Evolutionary conservation across 805 yeast species (phyloP), one percentile per base, ranked within the genome.

Genomic region (Schizosaccharomyces lindneri): DNA sequence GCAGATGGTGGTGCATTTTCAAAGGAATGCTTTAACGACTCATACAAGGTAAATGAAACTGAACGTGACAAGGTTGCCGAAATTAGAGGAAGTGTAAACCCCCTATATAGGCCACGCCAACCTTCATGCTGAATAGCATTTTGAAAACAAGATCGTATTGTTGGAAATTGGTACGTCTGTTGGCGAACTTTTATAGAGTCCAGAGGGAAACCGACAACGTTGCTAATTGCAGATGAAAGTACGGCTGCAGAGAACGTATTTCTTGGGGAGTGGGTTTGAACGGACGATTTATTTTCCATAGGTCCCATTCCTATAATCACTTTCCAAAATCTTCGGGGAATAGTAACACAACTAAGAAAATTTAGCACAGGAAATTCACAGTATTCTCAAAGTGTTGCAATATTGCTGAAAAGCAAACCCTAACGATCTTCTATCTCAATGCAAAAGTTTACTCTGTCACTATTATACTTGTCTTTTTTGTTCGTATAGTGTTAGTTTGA

Each of bases 161-260:
- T 76, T 17, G 73, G 72, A 71, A 80, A 86, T 62, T 78, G 75
- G 65, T 85, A 83, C 0, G 94, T 84, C 69, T 87, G 95, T 81
- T 85, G 82, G 63, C 95, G 74, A 0, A 95, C 87, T 70, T 87
- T 87, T 63, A 87, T 75, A n/a, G 93, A 83, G 69, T 87, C 95
- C 60, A 87, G 71, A 0, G 95, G 95, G 67, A 82, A 87, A 21
- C 93, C 94, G n/a, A 81, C 76, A 2, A 80, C 73, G 1, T 88
- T 83, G 21, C 88, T 77, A 13, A 78, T 70, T 55, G 83, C 70
- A 0, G 88, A 82, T 1, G 89, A 74, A 0, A 80, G 70, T 65
- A 81, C 84, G 0, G 93, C 85, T 61, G 84, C 46, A 6, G 39
- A 31, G 17, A 51, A 51, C 31, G 57, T 51, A 51, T 2, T 17